Conservation (phyloP, 495 filamentous ascomycete genomes). For the Penicillium canariense region DNA sequence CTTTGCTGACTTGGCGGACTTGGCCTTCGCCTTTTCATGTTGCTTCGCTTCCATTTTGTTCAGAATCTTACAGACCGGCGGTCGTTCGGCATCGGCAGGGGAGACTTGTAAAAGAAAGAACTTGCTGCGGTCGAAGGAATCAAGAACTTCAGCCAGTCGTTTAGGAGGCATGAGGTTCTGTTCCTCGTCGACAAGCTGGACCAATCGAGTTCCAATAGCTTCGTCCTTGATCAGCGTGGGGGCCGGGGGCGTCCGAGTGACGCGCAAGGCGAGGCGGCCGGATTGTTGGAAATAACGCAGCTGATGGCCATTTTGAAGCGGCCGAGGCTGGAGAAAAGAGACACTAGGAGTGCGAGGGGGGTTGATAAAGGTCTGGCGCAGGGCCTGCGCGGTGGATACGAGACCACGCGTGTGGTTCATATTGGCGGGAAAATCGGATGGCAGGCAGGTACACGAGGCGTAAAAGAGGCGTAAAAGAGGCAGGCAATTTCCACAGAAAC, state of each 20-base stretch:
- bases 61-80: conserved; percentile 66
- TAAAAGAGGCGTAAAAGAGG: background rate
- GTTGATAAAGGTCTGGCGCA: conserved; percentile 36
- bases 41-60: conserved; percentile 46
- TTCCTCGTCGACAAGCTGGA: conserved; percentile 55
- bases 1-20: conserved; percentile 34
- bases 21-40: conserved; percentile 41
- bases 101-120: conserved; percentile 61
- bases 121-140: conserved; percentile 43
- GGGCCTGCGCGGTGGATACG: conserved; percentile 37
- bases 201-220: conserved; percentile 49
- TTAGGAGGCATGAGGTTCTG: conserved; percentile 47
- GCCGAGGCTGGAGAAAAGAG: conserved; percentile 13
- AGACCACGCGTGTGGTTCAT: conserved; percentile 44
- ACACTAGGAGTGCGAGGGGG: conserved; percentile 20
- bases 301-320: conserved; percentile 11
- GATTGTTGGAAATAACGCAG: conserved; percentile 12
- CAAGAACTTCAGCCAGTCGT: conserved; percentile 43
- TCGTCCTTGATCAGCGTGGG: conserved; percentile 42
- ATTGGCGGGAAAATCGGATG: background rate
- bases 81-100: conserved; percentile 21
- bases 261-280: conserved; percentile 8
- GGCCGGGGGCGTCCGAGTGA: conserved; percentile 6
- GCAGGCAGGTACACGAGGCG: background rate
- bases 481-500: background rate